phyloP scores from a whole-genome alignment of 2,329 filamentous ascomycete genomes.

The Diaporthe sp. region DNA sequence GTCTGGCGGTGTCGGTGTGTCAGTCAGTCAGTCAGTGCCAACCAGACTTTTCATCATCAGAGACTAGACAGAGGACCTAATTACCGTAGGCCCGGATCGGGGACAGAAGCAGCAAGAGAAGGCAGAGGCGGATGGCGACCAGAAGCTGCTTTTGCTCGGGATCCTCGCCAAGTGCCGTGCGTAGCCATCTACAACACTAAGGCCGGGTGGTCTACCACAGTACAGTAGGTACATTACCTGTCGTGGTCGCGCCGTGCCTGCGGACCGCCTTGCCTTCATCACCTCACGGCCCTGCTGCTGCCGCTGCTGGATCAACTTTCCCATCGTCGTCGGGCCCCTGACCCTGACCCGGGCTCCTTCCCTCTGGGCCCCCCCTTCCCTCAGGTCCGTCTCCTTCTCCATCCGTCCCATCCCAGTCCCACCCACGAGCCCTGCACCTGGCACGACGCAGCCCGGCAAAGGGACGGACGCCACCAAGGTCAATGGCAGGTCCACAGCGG shows the following conservation, averaged over 20 bases:
- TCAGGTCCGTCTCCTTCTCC: conserved; percentile 9
- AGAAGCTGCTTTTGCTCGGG: conserved; percentile 18
- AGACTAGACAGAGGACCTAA: background rate
- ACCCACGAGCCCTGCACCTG: conserved; percentile 33
- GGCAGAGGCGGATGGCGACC: background rate
- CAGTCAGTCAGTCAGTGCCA: background rate
- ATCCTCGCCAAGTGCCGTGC: conserved; percentile 16
- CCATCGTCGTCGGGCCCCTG: conserved; percentile 19
- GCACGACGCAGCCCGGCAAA: conserved; percentile 29
- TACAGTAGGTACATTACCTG: too few relatives aligned
- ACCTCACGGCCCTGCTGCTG: background rate
- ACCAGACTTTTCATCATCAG: background rate
- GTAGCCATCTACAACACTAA: background rate
- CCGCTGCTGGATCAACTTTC: background rate
- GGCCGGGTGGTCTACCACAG: too few relatives aligned
- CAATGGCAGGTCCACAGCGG: conserved; percentile 33
- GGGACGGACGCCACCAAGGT: conserved; percentile 33
- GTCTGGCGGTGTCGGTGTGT: background rate
- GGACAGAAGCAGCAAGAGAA: background rate
- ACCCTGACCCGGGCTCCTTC: conserved; percentile 28
- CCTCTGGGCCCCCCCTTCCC: background rate
- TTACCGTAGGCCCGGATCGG: conserved; percentile 11
- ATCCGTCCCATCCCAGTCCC: conserved; percentile 32
- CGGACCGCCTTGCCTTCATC: background rate
- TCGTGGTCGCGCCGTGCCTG: conserved; percentile 7